phyloP scores from a whole-genome alignment of 305 asterid genomes.

The Solanum aculeatissimum region DNA sequence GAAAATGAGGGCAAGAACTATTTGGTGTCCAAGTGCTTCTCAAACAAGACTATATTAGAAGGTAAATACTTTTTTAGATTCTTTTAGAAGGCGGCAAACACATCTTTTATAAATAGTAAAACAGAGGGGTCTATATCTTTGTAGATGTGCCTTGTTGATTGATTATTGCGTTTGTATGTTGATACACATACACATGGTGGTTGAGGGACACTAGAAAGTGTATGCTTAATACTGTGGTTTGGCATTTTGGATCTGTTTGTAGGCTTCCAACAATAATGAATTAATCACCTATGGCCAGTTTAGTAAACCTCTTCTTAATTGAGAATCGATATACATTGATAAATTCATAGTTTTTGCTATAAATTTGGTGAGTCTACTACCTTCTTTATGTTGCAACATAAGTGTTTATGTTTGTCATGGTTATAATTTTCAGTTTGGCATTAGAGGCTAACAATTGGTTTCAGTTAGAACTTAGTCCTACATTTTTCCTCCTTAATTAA shows the following conservation, averaged over 20 bases:
- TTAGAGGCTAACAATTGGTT: not conserved
- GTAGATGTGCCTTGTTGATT: not conserved
- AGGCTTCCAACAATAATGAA: not conserved
- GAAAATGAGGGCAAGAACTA: constrained; percentile 48
- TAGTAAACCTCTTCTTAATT: not conserved
- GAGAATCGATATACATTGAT: not conserved
- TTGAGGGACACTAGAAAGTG: not conserved
- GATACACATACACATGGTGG: not conserved
- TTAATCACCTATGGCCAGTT: not conserved
- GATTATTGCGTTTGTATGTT: not conserved
- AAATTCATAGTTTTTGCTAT: not conserved
- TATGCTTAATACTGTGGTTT: not conserved
- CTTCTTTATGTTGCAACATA: not conserved
- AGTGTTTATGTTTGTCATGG: not conserved
- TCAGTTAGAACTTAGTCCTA: not conserved
- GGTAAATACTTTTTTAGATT: constrained; percentile 26
- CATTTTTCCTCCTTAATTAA: not conserved
- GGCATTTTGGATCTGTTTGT: not conserved
- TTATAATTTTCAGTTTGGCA: not conserved
- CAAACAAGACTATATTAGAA: constrained; percentile 74
- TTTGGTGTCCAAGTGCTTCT: constrained; percentile 65
- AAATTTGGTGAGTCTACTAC: not conserved
- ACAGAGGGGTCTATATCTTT: not conserved
- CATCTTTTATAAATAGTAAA: not conserved
- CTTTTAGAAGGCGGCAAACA: not conserved